These are phyloP conservation scores for Ehretia macrophylla DNA, from an alignment of 257 asterid genomes.

Conservation along the genomic window DNA sequence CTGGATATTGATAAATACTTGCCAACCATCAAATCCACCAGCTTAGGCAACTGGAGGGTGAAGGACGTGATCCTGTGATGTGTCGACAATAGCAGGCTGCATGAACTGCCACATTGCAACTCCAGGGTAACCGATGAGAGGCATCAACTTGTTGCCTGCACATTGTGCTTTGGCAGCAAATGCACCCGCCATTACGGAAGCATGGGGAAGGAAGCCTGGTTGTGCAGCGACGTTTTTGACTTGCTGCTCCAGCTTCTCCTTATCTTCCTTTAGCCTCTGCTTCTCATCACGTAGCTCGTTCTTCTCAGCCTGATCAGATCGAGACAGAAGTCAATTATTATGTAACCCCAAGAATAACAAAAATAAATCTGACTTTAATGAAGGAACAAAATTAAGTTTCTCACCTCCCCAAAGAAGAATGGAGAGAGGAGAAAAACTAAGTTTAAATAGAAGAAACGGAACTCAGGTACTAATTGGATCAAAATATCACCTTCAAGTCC, in stretches of 20 bases:
- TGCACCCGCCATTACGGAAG: constrained; percentile 16
- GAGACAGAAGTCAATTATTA: background rate
- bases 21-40: background rate
- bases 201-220: constrained; percentile 17
- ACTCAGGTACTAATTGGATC: background rate
- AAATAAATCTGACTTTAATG: background rate
- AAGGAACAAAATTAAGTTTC: background rate
- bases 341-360: background rate
- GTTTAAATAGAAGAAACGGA: background rate
- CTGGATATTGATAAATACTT: background rate
- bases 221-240: constrained; percentile 16
- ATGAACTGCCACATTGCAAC: constrained; percentile 37
- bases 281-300: constrained; percentile 33
- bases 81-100: constrained; percentile 31
- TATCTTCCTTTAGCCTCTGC: constrained; percentile 23
- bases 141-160: constrained; percentile 27
- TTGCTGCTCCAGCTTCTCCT: constrained; percentile 29
- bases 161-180: constrained; percentile 16
- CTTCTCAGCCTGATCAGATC: constrained; percentile 23
- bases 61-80: constrained; percentile 31
- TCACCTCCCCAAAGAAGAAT: no score
- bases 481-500: constrained; percentile 21
- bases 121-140: constrained; percentile 29
- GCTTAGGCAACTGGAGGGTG: constrained; percentile 34
- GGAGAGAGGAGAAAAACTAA: background rate